A percentile compares a stretch with the other conserved stretches of the same genome.
Evolutionary conservation across 2,329 filamentous ascomycete genomes (phyloP).

Genomic region (Chaetomium olivaceum): DNA sequence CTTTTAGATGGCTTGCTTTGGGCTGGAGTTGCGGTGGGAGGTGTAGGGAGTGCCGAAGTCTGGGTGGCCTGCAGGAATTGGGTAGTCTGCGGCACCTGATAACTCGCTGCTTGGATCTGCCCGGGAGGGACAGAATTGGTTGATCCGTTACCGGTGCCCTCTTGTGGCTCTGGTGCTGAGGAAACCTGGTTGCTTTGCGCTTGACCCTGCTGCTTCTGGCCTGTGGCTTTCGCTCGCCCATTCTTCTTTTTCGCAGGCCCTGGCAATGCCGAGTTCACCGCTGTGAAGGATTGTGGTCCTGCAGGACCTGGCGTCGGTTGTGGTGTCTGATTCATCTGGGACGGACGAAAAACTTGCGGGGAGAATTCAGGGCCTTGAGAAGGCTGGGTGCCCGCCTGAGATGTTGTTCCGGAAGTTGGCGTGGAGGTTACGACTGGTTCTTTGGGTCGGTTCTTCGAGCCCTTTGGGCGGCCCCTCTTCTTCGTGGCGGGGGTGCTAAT

Average conservation of each 20-base stretch:
- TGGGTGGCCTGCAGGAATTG: constrained; percentile 17
- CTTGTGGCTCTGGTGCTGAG: background rate
- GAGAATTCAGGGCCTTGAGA: background rate
- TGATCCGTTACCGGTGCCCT: background rate
- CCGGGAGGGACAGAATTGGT: constrained; percentile 11
- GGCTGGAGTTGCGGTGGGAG: constrained; percentile 20
- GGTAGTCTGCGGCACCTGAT: constrained; percentile 3
- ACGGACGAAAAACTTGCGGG: constrained; percentile 10
- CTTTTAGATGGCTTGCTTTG: constrained; percentile 15
- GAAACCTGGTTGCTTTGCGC: background rate
- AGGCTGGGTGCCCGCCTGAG: background rate
- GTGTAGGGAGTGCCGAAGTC: constrained; percentile 13
- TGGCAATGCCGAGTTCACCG: constrained; percentile 23
- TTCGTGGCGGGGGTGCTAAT: constrained; percentile 36
- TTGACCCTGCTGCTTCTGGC: constrained; percentile 38
- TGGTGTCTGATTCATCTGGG: constrained; percentile 5
- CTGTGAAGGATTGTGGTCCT: constrained; percentile 28
- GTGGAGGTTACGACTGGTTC: constrained; percentile 27
- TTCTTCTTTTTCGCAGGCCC: constrained; percentile 33
- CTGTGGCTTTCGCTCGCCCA: constrained; percentile 49
- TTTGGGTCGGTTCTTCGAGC: constrained; percentile 53
- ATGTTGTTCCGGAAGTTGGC: background rate
- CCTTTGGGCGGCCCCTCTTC: constrained; percentile 52
- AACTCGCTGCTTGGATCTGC: constrained; percentile 5
- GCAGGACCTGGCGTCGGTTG: background rate